phyloP scores from a whole-genome alignment of 345 rosid genomes.

The Lepidium aucheri region DNA sequence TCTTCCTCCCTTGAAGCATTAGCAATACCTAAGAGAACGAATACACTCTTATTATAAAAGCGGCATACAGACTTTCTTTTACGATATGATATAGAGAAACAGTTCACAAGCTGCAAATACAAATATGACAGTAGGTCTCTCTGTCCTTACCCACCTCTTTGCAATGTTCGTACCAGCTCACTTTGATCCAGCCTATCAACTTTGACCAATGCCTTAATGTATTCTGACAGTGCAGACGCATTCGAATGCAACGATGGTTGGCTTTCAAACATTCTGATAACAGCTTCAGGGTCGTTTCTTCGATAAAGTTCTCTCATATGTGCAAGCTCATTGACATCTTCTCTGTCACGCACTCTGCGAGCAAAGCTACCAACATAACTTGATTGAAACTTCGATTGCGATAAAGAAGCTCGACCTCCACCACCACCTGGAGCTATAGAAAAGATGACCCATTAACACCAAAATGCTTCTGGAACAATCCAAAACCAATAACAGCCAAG shows the following conservation, averaged over 20 bases:
- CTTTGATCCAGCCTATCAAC: conserved; percentile 82
- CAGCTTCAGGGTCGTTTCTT: conserved; percentile 88
- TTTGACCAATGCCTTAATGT: conserved; percentile 84
- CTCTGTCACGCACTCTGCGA: conserved; percentile 69
- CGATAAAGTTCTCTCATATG: no score
- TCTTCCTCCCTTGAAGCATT: no score
- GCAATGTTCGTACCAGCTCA: conserved; percentile 70
- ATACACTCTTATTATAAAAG: no score
- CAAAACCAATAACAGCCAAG: neutral
- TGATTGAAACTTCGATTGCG: conserved; percentile 46
- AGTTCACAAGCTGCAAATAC: no score
- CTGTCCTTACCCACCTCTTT: neutral
- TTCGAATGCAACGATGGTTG: conserved; percentile 65
- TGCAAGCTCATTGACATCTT: conserved; percentile 67
- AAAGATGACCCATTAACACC: neutral
- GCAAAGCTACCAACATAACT: conserved; percentile 73
- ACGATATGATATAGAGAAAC: no score
- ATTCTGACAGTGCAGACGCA: conserved; percentile 64
- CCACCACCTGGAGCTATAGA: conserved; percentile 5
- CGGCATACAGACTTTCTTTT: no score
- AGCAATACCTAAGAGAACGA: no score
- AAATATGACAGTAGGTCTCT: no score
- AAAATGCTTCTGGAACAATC: neutral
- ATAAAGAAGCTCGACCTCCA: conserved; percentile 5
- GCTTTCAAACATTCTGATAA: conserved; percentile 76